Base-by-base conservation (phyloP, 371 early-diverging fungal genomes). In the Mucor mucedo region DNA sequence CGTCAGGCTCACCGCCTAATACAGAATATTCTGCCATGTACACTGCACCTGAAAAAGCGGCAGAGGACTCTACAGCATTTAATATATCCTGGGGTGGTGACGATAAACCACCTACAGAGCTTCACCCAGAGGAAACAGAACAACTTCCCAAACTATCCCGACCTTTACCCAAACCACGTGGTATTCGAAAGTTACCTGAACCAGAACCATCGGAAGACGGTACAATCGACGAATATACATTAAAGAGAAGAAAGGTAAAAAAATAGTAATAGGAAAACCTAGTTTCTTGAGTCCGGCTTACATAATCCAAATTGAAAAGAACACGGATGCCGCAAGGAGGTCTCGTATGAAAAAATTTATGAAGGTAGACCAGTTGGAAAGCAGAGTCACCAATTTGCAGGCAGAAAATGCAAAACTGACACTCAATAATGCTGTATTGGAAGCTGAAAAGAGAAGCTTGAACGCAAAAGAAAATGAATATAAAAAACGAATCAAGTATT, bases 261-360 rank as follows among this genome's bases (percentile, higher is more conserved):
- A 41, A 54, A 13, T 49, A 49, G 3, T n/a, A 49, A 29, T 4
- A 21, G 21, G 21, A 21, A 21, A 21, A 21, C 27, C 4, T 49
- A 45, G 4, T 42, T 21, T 16, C 27, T 9, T 28, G 4, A 9
- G 2, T 6, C 21, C 29, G 21, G 5, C 5, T 28, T 49, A 5
- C 21, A 8, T 49, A 8, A 4, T 49, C 27, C 2, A 11, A 5
- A 11, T 27, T 47, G 16, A 29, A 27, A 27, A 92, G 87, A 96
- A 96, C 82, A 95, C 95, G 13, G 92, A 93, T 65, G 96, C 97
- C 3, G 97, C 97, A 16, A 90, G 97, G 57, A 89, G 95, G 64
- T 93, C 94, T 27, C 90, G 97, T 45, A 78, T 90, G 68, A 91
- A 93, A 74, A 96, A 95, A 83, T 78, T 91, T 52, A 78, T 88